Conservation (phyloP, 2,329 filamentous ascomycete species). For the Exserohilum turcica region DNA sequence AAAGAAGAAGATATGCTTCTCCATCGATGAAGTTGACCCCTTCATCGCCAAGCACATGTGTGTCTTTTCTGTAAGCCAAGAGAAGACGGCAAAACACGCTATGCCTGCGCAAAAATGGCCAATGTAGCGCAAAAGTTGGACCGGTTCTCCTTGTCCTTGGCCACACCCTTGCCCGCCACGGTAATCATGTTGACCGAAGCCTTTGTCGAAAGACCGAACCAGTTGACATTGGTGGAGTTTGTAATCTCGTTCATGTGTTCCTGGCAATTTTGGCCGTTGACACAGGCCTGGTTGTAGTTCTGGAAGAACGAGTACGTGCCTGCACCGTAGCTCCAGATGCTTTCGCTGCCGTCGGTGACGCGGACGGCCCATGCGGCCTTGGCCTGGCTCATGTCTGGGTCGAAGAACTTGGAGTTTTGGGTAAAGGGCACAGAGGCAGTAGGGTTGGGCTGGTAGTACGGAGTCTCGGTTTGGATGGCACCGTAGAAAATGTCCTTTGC, state of each 20-base stretch:
- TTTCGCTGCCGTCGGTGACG: constrained; percentile 43
- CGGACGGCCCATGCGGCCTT: constrained; percentile 56
- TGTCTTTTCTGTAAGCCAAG: too few species aligned
- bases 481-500: constrained; percentile 68
- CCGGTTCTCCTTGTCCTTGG: constrained; percentile 53
- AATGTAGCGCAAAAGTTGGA: constrained; percentile 57
- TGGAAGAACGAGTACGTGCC: constrained; percentile 66
- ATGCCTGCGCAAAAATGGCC: constrained; percentile 44
- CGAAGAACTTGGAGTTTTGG: constrained; percentile 50
- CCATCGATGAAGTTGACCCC: too few species aligned
- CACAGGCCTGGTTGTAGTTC: constrained; percentile 60
- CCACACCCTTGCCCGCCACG: constrained; percentile 41
- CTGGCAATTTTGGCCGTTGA: constrained; percentile 57
- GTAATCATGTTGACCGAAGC: constrained; percentile 57
- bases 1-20: too few species aligned
- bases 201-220: constrained; percentile 57
- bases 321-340: constrained; percentile 54
- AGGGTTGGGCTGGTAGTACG: constrained; percentile 73
- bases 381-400: constrained; percentile 50
- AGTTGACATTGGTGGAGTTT: constrained; percentile 50
- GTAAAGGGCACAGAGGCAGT: constrained; percentile 63
- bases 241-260: constrained; percentile 55
- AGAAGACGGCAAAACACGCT: background rate
- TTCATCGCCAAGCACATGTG: too few species aligned
- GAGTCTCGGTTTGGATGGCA: constrained; percentile 71